Evolutionary conservation across 169 alveolate genomes (phyloP), one percentile per base, ranked within the genome.

Genomic region (Babesia bigemina): DNA sequence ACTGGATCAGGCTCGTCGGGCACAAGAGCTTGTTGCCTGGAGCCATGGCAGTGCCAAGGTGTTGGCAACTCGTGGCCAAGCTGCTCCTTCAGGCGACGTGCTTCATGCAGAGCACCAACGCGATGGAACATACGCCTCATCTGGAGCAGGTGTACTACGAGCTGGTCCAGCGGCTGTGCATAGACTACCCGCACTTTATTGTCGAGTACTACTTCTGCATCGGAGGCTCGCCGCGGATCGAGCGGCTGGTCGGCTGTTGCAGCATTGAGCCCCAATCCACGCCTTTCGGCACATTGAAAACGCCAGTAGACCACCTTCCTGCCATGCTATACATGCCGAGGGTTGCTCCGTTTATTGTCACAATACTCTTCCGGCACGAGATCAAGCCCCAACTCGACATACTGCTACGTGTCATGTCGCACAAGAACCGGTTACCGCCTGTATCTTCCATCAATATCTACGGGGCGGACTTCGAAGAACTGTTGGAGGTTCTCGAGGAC

Each of bases 1-100:
- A 98, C 42, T 98, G 99, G 99, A 74, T 97, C 29, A 97, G 95
- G 75, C 86, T 98, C 61, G 85, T 97, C 14, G 92, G 98, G 22
- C 97, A 96, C 83, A 87, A 95, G 61, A 76, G 92, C 62, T 94
- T 97, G 76, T 66, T 96, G 74, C 97, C 97, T 22, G 86, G 92
- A 21, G 72, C 93, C 60, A 57, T 93, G 78, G 59, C 93, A 76
- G 74, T 94, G 49, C 72, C 86, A 59, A 79, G 84, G 70, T 86
- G 93, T 53, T 86, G 93, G 93, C 63, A 75, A 72, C 88, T 79
- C 67, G 78, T 91, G 75, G 90, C 88, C 53, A 84, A 88, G 60
- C 39, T 92, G 42, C 70, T 90, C 78, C 22, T 74, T 48, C 79
- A 55, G 39, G 48, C 53, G 73, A 67, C 62, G n/a, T 60, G 70